These are phyloP conservation scores for Aureobasidium namibiae DNA, from an alignment of 2,329 filamentous ascomycete species.

Conservation along the genomic window DNA sequence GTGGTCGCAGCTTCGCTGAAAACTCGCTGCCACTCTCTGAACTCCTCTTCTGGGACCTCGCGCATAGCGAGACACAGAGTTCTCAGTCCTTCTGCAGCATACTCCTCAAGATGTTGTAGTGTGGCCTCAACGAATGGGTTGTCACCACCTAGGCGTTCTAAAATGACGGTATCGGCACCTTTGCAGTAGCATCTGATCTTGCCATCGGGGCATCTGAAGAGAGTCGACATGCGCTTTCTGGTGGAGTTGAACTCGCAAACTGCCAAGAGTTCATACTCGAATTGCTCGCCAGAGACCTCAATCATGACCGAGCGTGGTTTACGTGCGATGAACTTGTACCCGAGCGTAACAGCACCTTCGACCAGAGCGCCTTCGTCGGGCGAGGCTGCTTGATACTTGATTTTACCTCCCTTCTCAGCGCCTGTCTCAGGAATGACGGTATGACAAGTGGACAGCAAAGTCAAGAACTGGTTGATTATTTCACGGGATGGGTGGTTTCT, in stretches of 20 bases:
- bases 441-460: slow-evolving; percentile 82
- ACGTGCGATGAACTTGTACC: slow-evolving; percentile 83
- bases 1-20: slow-evolving; percentile 86
- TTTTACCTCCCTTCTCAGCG: slow-evolving; percentile 66
- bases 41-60: slow-evolving; percentile 84
- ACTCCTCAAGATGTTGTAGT: slow-evolving; percentile 92
- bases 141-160: slow-evolving; percentile 76
- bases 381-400: slow-evolving; percentile 97
- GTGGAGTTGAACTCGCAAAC: slow-evolving; percentile 99
- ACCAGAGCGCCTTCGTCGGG: slow-evolving; percentile 97
- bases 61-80: slow-evolving; percentile 93
- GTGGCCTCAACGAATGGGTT: slow-evolving; percentile 81
- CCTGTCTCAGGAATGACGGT: slow-evolving; percentile 91
- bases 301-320: slow-evolving; percentile 86
- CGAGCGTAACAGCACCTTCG: slow-evolving; percentile 75
- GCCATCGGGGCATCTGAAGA: slow-evolving; percentile 92
- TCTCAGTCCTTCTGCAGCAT: slow-evolving; percentile 89
- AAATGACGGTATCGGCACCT: slow-evolving; percentile 93
- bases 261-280: slow-evolving; percentile 82
- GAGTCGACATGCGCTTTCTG: slow-evolving; percentile 93
- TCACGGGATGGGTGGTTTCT: slow-evolving; percentile 47
- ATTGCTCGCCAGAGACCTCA: slow-evolving; percentile 60
- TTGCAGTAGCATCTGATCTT: slow-evolving; percentile 93
- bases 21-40: slow-evolving; percentile 74
- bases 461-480: slow-evolving; percentile 76